Evolutionary conservation across 2,329 filamentous ascomycete genomes (phyloP), one percentile per base, ranked within the genome.

Genomic region (Trichoderma koningii): DNA sequence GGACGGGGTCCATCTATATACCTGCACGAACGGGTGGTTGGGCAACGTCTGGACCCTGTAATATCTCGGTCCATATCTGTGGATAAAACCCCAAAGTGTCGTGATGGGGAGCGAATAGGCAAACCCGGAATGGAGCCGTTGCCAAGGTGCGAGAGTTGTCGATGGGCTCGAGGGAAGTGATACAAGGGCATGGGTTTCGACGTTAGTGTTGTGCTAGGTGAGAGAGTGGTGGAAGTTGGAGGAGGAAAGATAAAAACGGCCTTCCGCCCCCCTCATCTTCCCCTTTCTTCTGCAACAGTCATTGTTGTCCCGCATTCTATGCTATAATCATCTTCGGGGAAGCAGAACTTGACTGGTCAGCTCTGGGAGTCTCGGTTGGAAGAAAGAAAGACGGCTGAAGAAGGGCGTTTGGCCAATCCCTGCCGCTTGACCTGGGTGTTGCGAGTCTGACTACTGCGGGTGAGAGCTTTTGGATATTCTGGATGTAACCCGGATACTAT

Each of bases 341-440:
- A 15, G n/a, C n/a, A 30, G 3, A 2, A 34, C 19, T 48, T 52
- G 57, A 61, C 57, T 52, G n/a, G 56, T 50, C 56, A 59, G 19
- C 30, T 30, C 26, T 55, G 12, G 38, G 59, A 55, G 34, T 63
- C 48, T 63, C 50, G 41, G 59, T 12, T 51, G 42, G 23, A 34
- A 55, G 52, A 55, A 55, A 2, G 15, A 19, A 30, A 38, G 4
- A 34, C 47, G 44, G 15, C 42, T 38, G 30, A 38, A 42, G 12
- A 30, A 34, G 14, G 7, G 21, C 15, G 23, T 17, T 23, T 17
- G 30, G 19, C 30, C 30, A 41, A 60, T 51, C 56, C 56, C 51
- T 60, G 21, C 21, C 28, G 34, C 17, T 17, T 38, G 14, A 41
- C 28, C 28, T 21, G 30, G 51, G 28, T 53, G 23, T 38, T 38